Conservation (phyloP, 164 flowering plant genomes). For the Euptelea pleiosperma region DNA sequence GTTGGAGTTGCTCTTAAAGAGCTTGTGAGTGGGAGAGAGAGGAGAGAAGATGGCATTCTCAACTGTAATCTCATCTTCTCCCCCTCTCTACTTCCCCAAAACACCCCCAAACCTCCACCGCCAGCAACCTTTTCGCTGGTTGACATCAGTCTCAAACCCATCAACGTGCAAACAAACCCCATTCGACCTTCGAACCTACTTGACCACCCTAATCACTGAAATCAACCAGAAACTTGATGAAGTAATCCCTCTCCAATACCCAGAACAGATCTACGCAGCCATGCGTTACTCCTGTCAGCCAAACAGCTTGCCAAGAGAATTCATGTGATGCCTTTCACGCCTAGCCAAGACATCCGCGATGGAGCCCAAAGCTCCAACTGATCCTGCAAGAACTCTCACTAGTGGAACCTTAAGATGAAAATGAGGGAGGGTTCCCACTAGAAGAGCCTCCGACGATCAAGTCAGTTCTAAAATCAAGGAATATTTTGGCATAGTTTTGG, state of each 20-base stretch:
- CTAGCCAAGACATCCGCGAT: no score
- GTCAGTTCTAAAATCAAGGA: no score
- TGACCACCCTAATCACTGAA: conserved; percentile 55
- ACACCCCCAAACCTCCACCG: conserved; percentile 5
- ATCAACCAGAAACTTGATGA: conserved; percentile 68
- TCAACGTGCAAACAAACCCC: conserved; percentile 13
- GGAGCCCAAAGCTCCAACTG: no score
- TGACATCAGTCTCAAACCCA: conserved; percentile 15
- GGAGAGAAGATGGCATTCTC: conserved; percentile 21
- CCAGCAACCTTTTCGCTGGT: conserved; percentile 26
- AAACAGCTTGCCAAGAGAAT: no score
- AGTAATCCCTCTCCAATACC: conserved; percentile 59
- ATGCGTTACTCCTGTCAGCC: conserved; percentile 91
- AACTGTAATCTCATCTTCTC: conserved; percentile 7
- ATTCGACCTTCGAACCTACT: conserved; percentile 64
- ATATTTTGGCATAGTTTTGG: no score
- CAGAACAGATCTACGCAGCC: conserved; percentile 64
- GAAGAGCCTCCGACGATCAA: no score
- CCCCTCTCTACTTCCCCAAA: conserved; percentile 6
- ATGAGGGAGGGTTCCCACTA: no score
- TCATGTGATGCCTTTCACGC: no score
- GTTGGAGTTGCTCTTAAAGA: no score
- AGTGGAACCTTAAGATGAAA: no score
- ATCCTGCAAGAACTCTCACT: no score
- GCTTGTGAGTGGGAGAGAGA: no score